Percentiles rank a stretch among this genome's conserved stretches.
phyloP scores from a whole-genome alignment of 2,329 filamentous ascomycete genomes.

The Talaromyces sp. region DNA sequence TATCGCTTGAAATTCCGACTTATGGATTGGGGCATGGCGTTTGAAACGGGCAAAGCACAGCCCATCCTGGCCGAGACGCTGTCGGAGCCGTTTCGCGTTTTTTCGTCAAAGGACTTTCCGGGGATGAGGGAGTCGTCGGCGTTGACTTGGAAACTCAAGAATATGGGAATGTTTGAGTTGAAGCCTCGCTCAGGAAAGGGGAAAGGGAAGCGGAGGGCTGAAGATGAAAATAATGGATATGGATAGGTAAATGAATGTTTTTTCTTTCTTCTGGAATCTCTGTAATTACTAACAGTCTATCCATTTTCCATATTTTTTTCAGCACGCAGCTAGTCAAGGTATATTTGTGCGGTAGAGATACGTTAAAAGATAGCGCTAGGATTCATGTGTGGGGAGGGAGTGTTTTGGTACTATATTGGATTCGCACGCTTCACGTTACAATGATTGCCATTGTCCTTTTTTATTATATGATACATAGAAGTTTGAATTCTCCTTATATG shows the following conservation, averaged over 20 bases:
- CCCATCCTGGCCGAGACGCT: conserved; percentile 36
- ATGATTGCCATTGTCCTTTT: background rate
- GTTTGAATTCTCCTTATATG: background rate
- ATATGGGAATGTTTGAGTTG: conserved; percentile 37
- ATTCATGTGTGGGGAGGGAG: too few relatives aligned
- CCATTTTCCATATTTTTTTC: too few relatives aligned
- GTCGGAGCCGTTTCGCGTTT: conserved; percentile 40
- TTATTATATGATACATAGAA: background rate
- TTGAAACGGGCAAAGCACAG: conserved; percentile 31
- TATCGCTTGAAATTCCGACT: conserved; percentile 44
- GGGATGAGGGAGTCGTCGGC: conserved; percentile 39
- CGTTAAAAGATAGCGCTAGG: too few relatives aligned
- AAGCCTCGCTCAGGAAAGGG: conserved; percentile 35
- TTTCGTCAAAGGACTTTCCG: conserved; percentile 41
- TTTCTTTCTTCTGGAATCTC: background rate
- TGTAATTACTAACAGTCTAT: too few relatives aligned
- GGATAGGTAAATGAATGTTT: background rate
- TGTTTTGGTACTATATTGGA: too few relatives aligned
- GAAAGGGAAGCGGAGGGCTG: conserved; percentile 25
- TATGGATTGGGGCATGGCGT: conserved; percentile 36
- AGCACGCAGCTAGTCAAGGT: too few relatives aligned
- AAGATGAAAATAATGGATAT: background rate
- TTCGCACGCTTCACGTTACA: too few relatives aligned
- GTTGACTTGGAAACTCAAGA: conserved; percentile 35
- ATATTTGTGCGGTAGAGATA: too few relatives aligned